A percentile compares a stretch with the other conserved stretches of the same genome.
Conservation (phyloP, 768 basidiomycete genomes). For the Russula sp. region DNA sequence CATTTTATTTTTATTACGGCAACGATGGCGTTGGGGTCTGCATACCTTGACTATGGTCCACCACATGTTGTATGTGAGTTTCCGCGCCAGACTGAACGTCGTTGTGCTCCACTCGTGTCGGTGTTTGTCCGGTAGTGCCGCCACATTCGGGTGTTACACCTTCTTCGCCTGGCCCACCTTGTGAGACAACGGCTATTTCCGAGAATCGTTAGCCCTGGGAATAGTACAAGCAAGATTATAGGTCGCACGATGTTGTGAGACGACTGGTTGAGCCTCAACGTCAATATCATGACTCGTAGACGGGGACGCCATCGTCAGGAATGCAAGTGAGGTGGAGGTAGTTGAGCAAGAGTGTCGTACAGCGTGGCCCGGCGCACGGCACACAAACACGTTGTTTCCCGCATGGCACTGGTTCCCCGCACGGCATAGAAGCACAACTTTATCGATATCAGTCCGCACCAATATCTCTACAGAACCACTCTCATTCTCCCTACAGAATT, state of each 20-base stretch:
- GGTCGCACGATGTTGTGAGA: not conserved
- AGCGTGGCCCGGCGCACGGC: no score
- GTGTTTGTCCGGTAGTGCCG: not conserved
- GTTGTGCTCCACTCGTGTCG: not conserved
- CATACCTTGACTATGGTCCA: not conserved
- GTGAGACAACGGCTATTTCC: no score
- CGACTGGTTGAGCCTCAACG: not conserved
- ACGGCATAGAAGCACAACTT: no score
- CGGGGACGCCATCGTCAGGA: not conserved
- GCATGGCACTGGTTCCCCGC: no score
- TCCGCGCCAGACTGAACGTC: not conserved
- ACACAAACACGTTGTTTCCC: no score
- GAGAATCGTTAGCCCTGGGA: no score
- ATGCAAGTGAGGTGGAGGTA: not conserved
- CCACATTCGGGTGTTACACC: not conserved
- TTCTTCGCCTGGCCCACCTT: not conserved
- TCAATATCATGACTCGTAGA: not conserved
- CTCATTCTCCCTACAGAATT: no score
- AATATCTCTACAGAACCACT: no score
- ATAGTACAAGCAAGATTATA: not conserved
- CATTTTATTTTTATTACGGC: no score
- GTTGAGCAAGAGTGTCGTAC: no score
- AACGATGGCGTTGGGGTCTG: no score
- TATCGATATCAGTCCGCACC: no score
- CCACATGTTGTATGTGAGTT: not conserved